Base-by-base conservation (phyloP, 2,329 filamentous ascomycete genomes). In the Pseudogymnoascus sp. region DNA sequence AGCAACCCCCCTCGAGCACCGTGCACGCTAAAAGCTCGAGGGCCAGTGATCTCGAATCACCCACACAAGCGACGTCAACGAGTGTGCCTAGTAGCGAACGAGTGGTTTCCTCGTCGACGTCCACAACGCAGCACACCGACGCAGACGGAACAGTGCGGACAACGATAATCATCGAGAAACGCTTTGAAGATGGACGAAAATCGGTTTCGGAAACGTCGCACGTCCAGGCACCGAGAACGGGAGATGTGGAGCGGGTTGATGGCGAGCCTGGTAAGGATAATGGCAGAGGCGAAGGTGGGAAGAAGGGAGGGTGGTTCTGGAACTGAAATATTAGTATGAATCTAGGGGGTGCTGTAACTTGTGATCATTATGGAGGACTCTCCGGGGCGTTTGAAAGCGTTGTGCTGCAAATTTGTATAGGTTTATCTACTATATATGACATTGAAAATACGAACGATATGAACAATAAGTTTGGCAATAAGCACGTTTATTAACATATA, bases 71-170 rank as follows among this genome's bases (percentile, higher is more conserved):
- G 1, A 33, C 49, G 2, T 21, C 49, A 21, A 14, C 25, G 28
- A 35, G 28, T 12, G n/a, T 18, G 49, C 28, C 49, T 55, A 33
- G 14, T 7, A 35, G n/a, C n/a, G 65, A 68, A 21, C 63, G 63
- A 59, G 66, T 71, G 5, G 62, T 70, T 8, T 66, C 69, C 6
- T 65, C 67, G 9, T 66, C 61, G 43, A 71, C 70, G 1, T 68
- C 66, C 11, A 66, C 66, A 8, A 63, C 65, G n/a, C 67, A 66
- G 16, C 62, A 62, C n/a, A 63, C 59, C 2, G 61, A 68, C 59
- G 65, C 69, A 40, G 70, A 71, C 58, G 69, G 69, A 3, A 67
- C 67, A 4, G 66, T 70, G 1, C 65, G 69, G 58, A 71, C 69
- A 8, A 66, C 43, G 12, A 65, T 71, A 4, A 65, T 66, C 3